phyloP scores from a whole-genome alignment of 495 filamentous ascomycete genomes.

The Echria macrotheca region DNA sequence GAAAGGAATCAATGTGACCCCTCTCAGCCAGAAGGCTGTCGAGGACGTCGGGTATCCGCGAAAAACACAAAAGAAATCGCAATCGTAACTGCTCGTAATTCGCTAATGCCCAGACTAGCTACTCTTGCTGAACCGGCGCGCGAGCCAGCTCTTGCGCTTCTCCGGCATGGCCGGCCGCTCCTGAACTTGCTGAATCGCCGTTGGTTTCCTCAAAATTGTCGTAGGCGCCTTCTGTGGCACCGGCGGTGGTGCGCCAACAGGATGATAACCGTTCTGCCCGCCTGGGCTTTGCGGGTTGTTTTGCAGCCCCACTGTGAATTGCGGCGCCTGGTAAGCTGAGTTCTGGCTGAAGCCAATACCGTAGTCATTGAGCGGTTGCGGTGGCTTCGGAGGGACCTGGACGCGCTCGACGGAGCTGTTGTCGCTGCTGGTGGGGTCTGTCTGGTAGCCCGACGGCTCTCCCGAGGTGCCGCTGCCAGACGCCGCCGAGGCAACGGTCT shows the following conservation, averaged over 20 bases:
- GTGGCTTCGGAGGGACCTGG: conserved; percentile 49
- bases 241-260: conserved; percentile 21
- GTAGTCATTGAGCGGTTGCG: conserved; percentile 41
- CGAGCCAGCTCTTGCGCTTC: conserved; percentile 87
- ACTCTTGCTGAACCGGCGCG: conserved; percentile 70
- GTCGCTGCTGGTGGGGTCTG: conserved; percentile 78
- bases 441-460: conserved; percentile 72
- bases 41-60: conserved; percentile 15
- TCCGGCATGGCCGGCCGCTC: conserved; percentile 43
- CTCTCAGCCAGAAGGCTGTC: conserved; percentile 2
- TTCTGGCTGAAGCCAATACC: conserved; percentile 41
- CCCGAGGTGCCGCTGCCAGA: conserved; percentile 64
- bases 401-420: conserved; percentile 83
- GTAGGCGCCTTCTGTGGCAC: conserved; percentile 36
- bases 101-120: conserved; percentile 21
- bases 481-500: conserved; percentile 72
- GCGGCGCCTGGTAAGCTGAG: conserved; percentile 29
- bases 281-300: not conserved
- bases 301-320: conserved; percentile 28
- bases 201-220: conserved; percentile 30
- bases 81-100: conserved; percentile 5
- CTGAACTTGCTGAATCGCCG: conserved; percentile 23
- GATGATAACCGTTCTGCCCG: conserved; percentile 8
- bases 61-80: conserved; percentile 9
- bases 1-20: conserved; percentile 3